Conservation (phyloP, 495 filamentous ascomycete species). For the Hyaloscypha hepaticicola region DNA sequence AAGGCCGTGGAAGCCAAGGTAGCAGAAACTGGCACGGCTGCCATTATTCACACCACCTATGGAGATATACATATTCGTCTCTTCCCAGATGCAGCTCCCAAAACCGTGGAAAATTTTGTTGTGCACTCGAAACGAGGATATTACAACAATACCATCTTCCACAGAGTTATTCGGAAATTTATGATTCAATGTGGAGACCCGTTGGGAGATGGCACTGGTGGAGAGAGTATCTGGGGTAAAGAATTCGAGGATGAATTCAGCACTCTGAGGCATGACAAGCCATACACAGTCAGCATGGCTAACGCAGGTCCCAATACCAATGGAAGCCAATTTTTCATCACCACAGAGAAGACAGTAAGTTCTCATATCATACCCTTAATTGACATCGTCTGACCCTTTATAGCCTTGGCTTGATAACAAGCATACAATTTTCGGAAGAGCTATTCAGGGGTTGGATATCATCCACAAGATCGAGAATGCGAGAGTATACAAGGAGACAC, state of each 20-base stretch:
- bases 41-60: constrained; percentile 87
- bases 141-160: constrained; percentile 97
- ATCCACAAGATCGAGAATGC: constrained; percentile 94
- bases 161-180: constrained; percentile 95
- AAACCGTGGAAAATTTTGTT: constrained; percentile 98
- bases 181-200: constrained; percentile 98
- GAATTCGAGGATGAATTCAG: constrained; percentile 97
- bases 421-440: constrained; percentile 93
- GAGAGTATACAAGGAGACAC: constrained; percentile 91
- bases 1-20: constrained; percentile 56
- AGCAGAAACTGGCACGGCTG: constrained; percentile 70
- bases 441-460: constrained; percentile 88
- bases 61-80: constrained; percentile 94
- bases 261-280: constrained; percentile 87
- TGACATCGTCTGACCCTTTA: not conserved
- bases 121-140: constrained; percentile 86
- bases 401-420: constrained; percentile 92
- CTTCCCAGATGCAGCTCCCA: constrained; percentile 89
- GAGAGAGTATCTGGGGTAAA: constrained; percentile 93
- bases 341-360: constrained; percentile 84
- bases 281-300: constrained; percentile 95
- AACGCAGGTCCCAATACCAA: constrained; percentile 87
- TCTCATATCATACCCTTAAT: not conserved
- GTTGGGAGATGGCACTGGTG: constrained; percentile 90
- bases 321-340: constrained; percentile 95